Percentiles rank a stretch among this genome's conserved stretches.
Conservation (phyloP, 1,284 basidiomycete species). For the Dichomitus squalens region DNA sequence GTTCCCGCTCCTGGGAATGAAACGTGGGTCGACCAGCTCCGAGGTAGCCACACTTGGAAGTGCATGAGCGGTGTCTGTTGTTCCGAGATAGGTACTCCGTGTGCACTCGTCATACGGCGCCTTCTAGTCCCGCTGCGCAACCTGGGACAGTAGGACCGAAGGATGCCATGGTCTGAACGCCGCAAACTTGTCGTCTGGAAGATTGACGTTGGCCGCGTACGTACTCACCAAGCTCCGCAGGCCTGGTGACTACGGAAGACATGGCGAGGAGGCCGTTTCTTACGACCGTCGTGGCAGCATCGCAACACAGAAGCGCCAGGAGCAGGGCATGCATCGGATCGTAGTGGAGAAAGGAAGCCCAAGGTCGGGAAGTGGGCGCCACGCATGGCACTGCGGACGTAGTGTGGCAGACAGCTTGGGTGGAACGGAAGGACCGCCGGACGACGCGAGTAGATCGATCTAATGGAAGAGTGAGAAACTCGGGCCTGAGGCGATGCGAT, state of each 20-base stretch:
- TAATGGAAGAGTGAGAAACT: not conserved
- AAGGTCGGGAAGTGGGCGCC: not conserved
- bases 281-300: not conserved
- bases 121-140: not conserved
- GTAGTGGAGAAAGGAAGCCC: not conserved
- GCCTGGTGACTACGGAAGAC: slow-evolving; percentile 1
- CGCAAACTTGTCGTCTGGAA: not conserved
- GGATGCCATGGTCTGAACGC: not conserved
- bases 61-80: not conserved
- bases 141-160: not conserved
- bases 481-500: not conserved
- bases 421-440: not conserved
- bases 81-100: not conserved
- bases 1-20: not conserved
- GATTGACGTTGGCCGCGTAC: not conserved
- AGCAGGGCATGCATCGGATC: not conserved
- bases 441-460: too few species aligned
- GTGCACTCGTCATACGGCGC: not conserved
- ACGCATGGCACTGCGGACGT: not conserved
- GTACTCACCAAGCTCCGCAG: not conserved
- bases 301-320: not conserved
- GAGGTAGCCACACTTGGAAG: not conserved
- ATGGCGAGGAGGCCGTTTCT: not conserved
- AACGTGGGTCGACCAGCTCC: slow-evolving; percentile 1
- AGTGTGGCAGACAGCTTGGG: not conserved